These are phyloP conservation scores for Mycena vitilis DNA, from an alignment of 768 basidiomycete genomes.

Conservation along the genomic window DNA sequence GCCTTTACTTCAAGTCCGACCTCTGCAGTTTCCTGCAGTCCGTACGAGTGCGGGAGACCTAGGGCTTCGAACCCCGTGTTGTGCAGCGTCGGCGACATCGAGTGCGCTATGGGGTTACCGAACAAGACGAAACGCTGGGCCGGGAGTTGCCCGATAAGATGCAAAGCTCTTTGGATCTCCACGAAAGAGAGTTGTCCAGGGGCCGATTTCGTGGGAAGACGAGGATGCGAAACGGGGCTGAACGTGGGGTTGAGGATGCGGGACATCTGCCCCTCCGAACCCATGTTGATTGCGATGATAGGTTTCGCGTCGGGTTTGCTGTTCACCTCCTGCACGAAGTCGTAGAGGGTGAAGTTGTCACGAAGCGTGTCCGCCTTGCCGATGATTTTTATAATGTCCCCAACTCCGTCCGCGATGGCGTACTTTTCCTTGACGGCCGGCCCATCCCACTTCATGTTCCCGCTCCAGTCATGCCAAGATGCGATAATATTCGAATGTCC, in stretches of 20 bases:
- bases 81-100: conserved; percentile 93
- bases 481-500: conserved; percentile 85
- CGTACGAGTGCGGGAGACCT: conserved; percentile 87
- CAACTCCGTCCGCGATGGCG: conserved; percentile 69
- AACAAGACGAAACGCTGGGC: conserved; percentile 85
- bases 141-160: conserved; percentile 85
- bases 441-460: conserved; percentile 84
- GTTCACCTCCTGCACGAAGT: conserved; percentile 69
- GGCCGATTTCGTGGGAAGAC: conserved; percentile 87
- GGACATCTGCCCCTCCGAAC: conserved; percentile 88
- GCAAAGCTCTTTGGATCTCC: conserved; percentile 85
- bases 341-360: conserved; percentile 84
- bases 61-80: conserved; percentile 87
- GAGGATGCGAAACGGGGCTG: conserved; percentile 91
- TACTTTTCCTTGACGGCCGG: conserved; percentile 76
- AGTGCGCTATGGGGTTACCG: conserved; percentile 88
- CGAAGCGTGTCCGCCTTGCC: conserved; percentile 80
- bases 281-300: conserved; percentile 96
- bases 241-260: conserved; percentile 88
- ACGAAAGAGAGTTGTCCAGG: conserved; percentile 93
- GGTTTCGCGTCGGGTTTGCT: conserved; percentile 71
- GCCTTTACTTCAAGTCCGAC: conserved; percentile 75
- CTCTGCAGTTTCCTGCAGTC: conserved; percentile 76
- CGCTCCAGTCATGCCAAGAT: conserved; percentile 96
- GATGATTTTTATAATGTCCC: conserved; percentile 94